A percentile compares a stretch with the other conserved stretches of the same genome.
Evolutionary conservation across 176 grass and related monocot species (phyloP).

Genomic region (Alopecurus myosuroides): DNA sequence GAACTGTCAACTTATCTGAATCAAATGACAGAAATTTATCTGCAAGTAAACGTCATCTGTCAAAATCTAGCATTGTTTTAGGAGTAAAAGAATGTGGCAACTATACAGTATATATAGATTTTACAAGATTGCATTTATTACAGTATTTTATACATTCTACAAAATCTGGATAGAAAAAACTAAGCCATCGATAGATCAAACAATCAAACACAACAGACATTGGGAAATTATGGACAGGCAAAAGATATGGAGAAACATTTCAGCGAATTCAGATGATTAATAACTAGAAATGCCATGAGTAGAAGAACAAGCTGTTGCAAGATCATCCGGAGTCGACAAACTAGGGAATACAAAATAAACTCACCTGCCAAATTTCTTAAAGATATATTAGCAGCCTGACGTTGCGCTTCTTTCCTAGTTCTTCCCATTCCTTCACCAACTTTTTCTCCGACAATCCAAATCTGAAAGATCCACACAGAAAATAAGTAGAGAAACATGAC

Average conservation of each 20-base stretch:
- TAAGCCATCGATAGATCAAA: background rate
- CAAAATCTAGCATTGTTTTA: conserved; percentile 17
- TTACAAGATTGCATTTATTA: background rate
- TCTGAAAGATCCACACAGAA: conserved; percentile 41
- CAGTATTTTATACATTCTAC: background rate
- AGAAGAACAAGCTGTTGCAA: background rate
- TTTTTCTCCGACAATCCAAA: conserved; percentile 92
- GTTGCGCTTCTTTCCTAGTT: conserved; percentile 82
- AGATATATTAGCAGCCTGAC: conserved; percentile 61
- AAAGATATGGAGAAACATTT: conserved; percentile 12
- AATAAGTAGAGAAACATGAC: conserved; percentile 9
- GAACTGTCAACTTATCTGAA: conserved; percentile 33
- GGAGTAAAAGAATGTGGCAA: background rate
- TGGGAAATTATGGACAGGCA: background rate
- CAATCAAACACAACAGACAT: background rate
- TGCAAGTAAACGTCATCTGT: conserved; percentile 37
- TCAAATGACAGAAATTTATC: conserved; percentile 74
- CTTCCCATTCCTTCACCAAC: conserved; percentile 77
- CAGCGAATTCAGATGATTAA: background rate
- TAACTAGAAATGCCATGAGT: background rate
- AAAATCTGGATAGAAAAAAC: background rate
- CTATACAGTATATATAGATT: background rate
- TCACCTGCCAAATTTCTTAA: conserved; percentile 72
- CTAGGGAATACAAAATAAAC: background rate
- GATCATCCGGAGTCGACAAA: conserved; percentile 1